Percentiles rank a stretch among this genome's conserved stretches.
phyloP scores from a whole-genome alignment of 1,139 yeast genomes.

The Wickerhamiella infanticola region DNA sequence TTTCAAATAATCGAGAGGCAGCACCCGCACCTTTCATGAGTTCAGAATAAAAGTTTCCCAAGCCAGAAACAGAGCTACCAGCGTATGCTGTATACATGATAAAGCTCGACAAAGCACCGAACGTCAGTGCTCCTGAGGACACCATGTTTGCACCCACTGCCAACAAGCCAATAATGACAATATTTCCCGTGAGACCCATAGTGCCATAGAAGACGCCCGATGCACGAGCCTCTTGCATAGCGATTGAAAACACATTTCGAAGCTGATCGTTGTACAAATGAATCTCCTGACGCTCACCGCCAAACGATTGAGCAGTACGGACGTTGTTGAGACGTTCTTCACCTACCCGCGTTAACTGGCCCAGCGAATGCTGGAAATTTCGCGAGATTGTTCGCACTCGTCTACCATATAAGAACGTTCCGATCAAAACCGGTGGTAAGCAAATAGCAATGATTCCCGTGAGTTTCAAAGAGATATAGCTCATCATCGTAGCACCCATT shows the following conservation, averaged over 20 bases:
- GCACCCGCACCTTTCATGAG: conserved; percentile 97
- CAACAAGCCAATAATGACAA: conserved; percentile 58
- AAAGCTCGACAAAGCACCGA: conserved; percentile 85
- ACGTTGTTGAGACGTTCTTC: conserved; percentile 85
- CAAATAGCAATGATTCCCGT: conserved; percentile 61
- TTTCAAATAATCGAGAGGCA: conserved; percentile 78
- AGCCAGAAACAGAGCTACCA: conserved; percentile 76
- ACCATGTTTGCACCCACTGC: conserved; percentile 74
- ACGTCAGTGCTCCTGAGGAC: conserved; percentile 48
- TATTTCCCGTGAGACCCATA: conserved; percentile 69
- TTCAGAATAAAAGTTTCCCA: conserved; percentile 83
- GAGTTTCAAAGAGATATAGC: conserved; percentile 64
- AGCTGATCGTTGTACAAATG: conserved; percentile 52
- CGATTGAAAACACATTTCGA: conserved; percentile 54
- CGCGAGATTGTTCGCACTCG: conserved; percentile 61
- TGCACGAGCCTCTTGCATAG: conserved; percentile 65
- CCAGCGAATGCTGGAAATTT: conserved; percentile 71
- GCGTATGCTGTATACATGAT: conserved; percentile 90
- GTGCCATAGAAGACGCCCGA: conserved; percentile 50
- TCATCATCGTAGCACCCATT: conserved; percentile 80
- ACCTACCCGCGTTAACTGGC: conserved; percentile 71
- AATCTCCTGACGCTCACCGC: conserved; percentile 61
- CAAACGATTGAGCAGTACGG: conserved; percentile 76
- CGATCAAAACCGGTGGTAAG: conserved; percentile 67
- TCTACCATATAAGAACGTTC: conserved; percentile 66